Conservation (phyloP, 2,329 filamentous ascomycete species). For the Exserohilum rostratum region DNA sequence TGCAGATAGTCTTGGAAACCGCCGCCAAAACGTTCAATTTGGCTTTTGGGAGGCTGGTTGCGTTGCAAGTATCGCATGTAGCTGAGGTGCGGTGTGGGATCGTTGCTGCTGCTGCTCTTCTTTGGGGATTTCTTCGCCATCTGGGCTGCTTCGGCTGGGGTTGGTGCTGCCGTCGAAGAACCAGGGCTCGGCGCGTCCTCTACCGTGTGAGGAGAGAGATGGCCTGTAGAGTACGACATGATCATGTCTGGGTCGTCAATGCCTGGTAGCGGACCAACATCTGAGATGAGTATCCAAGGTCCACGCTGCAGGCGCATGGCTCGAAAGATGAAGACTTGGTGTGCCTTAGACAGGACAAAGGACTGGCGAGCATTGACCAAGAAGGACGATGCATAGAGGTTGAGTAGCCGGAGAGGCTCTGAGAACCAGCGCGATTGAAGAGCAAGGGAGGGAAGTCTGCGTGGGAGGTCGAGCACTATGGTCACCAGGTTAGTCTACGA, state of each 20-base stretch:
- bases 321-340: slow-evolving; percentile 63
- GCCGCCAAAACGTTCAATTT: slow-evolving; percentile 69
- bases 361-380: slow-evolving; percentile 64
- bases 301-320: slow-evolving; percentile 63
- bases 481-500: not conserved
- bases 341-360: slow-evolving; percentile 63
- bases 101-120: slow-evolving; percentile 56
- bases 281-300: slow-evolving; percentile 66
- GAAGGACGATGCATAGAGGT: slow-evolving; percentile 60
- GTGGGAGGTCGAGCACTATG: slow-evolving; percentile 61
- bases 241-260: slow-evolving; percentile 50
- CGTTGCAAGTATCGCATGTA: slow-evolving; percentile 86
- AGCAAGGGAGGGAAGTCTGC: slow-evolving; percentile 61
- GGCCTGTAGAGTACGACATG: slow-evolving; percentile 45
- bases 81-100: slow-evolving; percentile 70
- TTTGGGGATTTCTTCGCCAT: slow-evolving; percentile 41
- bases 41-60: slow-evolving; percentile 71
- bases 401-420: slow-evolving; percentile 65
- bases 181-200: slow-evolving; percentile 42
- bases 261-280: slow-evolving; percentile 62
- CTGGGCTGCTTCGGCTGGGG: slow-evolving; percentile 69
- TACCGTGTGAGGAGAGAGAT: slow-evolving; percentile 53
- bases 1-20: slow-evolving; percentile 94
- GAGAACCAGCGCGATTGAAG: slow-evolving; percentile 68
- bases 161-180: slow-evolving; percentile 57